Evolutionary conservation across 306 rosid species (phyloP), one percentile per base, ranked within the genome.

Genomic region (Macrotyloma uniflorum): DNA sequence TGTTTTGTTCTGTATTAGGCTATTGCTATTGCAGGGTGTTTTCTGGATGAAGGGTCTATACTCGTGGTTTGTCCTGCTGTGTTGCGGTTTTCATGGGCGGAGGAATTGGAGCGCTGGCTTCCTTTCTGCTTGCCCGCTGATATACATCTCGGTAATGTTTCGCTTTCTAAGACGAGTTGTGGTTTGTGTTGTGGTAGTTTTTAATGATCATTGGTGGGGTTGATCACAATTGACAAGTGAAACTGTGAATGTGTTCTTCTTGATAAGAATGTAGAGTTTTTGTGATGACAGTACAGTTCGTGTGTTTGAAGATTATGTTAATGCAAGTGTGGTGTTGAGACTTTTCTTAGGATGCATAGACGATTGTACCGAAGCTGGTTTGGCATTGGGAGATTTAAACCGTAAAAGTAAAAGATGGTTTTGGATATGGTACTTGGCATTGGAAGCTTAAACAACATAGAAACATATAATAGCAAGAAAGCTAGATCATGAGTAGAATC

Each of bases 51-150:
- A 87, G 98, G 97, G 24, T 68, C 97, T 55, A 82, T 91, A 47
- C 96, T 95, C 67, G 91, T 92, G 74, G 98, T 95, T 80, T 92
- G 97, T 90, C 98, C 98, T 24, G 98, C 98, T 43, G 86, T 95
- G 78, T 83, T 95, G 87, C 91, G 98, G 33, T 92, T 83, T 86
- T 82, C 98, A 0, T 95, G 98, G 98, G 98, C 98, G 3, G 98
- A 95, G 85, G 98, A 95, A 78, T 74, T 95, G 72, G 98, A 95
- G 86, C 92, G 88, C 13, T 92, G 98, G 98, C 91, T 94, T 87
- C 98, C 98, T 61, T 84, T 55, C 75, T 93, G 91, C 82, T 87
- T 87, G 89, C 98, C 98, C 38, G 79, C 96, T 47, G 98, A 92
- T 82, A 79, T 92, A 55, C 98, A 92, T 81, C 88, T 92, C 3